Evolutionary conservation across 1,139 yeast species (phyloP).

Genomic region (Magnusiomyces sp.): DNA sequence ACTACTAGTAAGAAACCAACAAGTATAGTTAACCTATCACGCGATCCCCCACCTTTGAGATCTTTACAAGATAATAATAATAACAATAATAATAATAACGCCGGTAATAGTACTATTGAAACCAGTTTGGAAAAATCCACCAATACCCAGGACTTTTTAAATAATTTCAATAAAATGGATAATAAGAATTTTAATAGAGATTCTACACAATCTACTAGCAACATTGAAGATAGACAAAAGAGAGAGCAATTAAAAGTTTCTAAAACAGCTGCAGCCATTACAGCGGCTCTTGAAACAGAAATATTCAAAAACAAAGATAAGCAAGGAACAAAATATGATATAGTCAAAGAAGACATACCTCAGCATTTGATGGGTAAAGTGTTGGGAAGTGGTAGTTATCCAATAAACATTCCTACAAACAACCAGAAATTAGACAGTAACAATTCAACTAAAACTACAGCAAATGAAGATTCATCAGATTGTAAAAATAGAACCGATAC

Average conservation of each 20-base stretch:
- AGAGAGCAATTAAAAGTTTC: constrained; percentile 3
- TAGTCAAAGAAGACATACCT: background rate
- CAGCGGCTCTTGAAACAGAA: constrained; percentile 6
- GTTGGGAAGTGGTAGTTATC: background rate
- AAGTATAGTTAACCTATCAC: background rate
- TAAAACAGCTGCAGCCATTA: constrained; percentile 11
- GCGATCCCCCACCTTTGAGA: constrained; percentile 4
- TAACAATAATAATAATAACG: background rate
- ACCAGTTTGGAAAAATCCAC: background rate
- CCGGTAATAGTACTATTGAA: background rate
- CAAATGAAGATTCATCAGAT: background rate
- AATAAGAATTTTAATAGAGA: too few species aligned
- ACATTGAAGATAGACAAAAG: background rate
- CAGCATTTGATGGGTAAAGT: background rate
- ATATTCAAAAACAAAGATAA: constrained; percentile 1
- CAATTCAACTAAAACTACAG: background rate
- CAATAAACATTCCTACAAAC: background rate
- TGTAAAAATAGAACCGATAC: background rate
- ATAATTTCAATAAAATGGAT: background rate
- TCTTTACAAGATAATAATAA: background rate
- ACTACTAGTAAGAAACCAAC: background rate
- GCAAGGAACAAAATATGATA: background rate
- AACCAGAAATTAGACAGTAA: background rate
- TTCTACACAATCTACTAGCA: too few species aligned
- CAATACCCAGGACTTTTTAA: constrained; percentile 1